Evolutionary conservation across 73 alveolate genomes (phyloP).

Genomic region (Paramecium pentaurelia): DNA sequence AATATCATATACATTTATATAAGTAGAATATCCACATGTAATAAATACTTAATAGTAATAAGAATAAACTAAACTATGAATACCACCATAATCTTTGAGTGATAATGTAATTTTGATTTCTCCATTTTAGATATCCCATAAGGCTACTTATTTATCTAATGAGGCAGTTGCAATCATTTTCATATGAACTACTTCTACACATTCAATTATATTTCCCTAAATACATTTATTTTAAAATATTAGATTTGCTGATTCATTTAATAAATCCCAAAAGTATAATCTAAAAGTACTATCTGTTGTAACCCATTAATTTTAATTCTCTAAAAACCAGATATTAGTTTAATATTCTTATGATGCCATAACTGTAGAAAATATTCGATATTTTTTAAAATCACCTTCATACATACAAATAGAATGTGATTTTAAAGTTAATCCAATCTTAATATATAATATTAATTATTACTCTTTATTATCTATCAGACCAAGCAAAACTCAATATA

Average conservation of each 20-base stretch:
- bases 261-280: conserved; percentile 53
- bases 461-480: conserved; percentile 58
- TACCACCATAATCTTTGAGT: conserved; percentile 27
- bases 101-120: conserved; percentile 21
- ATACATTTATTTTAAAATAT: neutral
- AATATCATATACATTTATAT: conserved; percentile 31
- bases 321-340: conserved; percentile 54
- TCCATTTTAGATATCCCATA: conserved; percentile 49
- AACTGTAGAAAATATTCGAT: conserved; percentile 20
- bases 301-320: conserved; percentile 42
- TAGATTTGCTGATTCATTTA: neutral
- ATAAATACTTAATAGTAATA: conserved; percentile 37
- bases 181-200: conserved; percentile 52
- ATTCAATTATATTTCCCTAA: conserved; percentile 17
- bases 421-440: conserved; percentile 58
- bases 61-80: conserved; percentile 49
- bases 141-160: conserved; percentile 22
- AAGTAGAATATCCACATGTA: conserved; percentile 48
- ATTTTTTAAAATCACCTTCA: conserved; percentile 50
- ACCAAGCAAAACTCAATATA: conserved; percentile 59
- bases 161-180: conserved; percentile 57
- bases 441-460: neutral
- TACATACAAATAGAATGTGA: conserved; percentile 45
- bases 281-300: conserved; percentile 47
- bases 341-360: conserved; percentile 39